Evolutionary conservation across 148 eudicot species (phyloP).

Genomic region (Silene uniflora): DNA sequence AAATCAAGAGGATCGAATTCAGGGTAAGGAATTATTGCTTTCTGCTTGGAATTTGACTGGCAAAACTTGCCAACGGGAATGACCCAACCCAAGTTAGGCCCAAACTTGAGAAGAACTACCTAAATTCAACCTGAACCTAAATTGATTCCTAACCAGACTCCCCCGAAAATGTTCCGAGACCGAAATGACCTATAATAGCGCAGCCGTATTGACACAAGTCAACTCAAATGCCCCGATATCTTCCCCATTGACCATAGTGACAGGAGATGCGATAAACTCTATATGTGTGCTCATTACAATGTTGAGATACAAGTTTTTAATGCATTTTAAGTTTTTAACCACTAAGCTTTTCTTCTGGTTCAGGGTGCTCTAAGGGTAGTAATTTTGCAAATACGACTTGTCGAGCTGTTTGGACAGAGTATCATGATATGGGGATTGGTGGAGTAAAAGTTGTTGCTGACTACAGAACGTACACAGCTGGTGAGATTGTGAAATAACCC

Average conservation of each 20-base stretch:
- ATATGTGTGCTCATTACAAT: too few species aligned
- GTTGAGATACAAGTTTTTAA: too few species aligned
- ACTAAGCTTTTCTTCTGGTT: slow-evolving; percentile 6
- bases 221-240: too few species aligned
- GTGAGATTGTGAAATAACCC: slow-evolving; percentile 56
- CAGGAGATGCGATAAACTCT: too few species aligned
- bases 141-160: too few species aligned
- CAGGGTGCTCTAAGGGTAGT: slow-evolving; percentile 81
- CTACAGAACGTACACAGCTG: slow-evolving; percentile 73
- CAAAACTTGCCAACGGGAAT: background rate
- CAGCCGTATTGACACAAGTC: too few species aligned
- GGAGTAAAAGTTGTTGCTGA: slow-evolving; percentile 84
- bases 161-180: too few species aligned
- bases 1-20: slow-evolving; percentile 72
- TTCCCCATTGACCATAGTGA: too few species aligned
- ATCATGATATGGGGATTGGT: slow-evolving; percentile 91
- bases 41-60: background rate
- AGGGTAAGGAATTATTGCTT: slow-evolving; percentile 45
- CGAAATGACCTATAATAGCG: too few species aligned
- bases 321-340: background rate
- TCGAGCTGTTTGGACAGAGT: slow-evolving; percentile 92
- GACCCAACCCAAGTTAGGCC: too few species aligned
- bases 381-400: slow-evolving; percentile 68
- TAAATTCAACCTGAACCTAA: too few species aligned
- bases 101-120: too few species aligned